A percentile compares a stretch with the other conserved stretches of the same genome.
These are phyloP conservation scores for Taphrina pruni DNA, from an alignment of 1,139 yeast species.

Conservation along the genomic window DNA sequence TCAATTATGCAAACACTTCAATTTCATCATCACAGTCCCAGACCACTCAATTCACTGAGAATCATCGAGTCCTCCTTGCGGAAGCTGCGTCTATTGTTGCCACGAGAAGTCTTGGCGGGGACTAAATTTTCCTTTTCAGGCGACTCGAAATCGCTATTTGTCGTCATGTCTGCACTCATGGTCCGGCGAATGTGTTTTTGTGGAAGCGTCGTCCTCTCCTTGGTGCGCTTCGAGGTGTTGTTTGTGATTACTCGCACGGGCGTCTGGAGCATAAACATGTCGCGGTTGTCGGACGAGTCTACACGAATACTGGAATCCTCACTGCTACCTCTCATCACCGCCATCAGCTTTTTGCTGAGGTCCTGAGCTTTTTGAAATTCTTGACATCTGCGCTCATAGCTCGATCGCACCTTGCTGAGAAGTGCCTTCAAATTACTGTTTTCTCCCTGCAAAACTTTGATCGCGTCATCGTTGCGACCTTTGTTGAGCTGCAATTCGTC, in stretches of 20 bases:
- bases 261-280: background rate
- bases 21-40: slow-evolving; percentile 8
- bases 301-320: background rate
- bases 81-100: background rate
- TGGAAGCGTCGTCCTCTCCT: background rate
- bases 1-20: background rate
- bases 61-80: slow-evolving; percentile 29
- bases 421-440: slow-evolving; percentile 4
- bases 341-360: slow-evolving; percentile 27
- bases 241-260: background rate
- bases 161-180: slow-evolving; percentile 9
- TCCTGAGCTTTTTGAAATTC: slow-evolving; percentile 35
- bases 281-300: background rate
- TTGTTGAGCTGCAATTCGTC: slow-evolving; percentile 24
- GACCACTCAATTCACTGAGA: slow-evolving; percentile 33
- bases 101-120: background rate
- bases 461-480: background rate
- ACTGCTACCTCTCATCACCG: slow-evolving; percentile 31
- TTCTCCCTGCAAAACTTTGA: slow-evolving; percentile 1
- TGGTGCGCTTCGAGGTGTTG: background rate
- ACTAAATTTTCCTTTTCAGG: slow-evolving; percentile 10
- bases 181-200: background rate
- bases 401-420: slow-evolving; percentile 8
- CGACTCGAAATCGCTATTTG: slow-evolving; percentile 11
- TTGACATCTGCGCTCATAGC: slow-evolving; percentile 24